A percentile compares a stretch with the other conserved stretches of the same genome.
Conservation (phyloP, 352 stramenopile genomes). For the Blastocystis sp. region DNA sequence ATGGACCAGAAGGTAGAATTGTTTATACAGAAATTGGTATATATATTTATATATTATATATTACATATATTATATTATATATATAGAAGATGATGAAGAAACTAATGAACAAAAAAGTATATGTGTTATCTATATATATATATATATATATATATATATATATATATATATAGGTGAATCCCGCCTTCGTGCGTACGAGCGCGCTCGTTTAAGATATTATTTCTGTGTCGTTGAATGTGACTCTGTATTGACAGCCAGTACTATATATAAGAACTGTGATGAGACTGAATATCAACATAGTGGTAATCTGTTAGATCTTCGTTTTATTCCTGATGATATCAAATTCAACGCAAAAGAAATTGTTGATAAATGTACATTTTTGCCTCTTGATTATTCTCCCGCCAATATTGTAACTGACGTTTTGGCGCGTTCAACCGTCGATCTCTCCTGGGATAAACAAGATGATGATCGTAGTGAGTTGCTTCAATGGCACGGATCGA, state of each 20-base stretch:
- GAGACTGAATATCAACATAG: slow-evolving; percentile 14
- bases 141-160: neutral
- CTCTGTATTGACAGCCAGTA: slow-evolving; percentile 14
- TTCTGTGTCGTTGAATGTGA: slow-evolving; percentile 33
- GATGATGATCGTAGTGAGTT: slow-evolving; percentile 12
- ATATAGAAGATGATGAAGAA: slow-evolving; percentile 17
- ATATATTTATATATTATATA: no score
- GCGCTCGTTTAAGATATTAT: slow-evolving; percentile 20
- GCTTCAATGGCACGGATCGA: slow-evolving; percentile 1
- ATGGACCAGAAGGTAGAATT: slow-evolving; percentile 25
- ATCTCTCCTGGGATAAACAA: slow-evolving; percentile 20
- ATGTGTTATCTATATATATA: slow-evolving; percentile 3
- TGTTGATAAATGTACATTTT: slow-evolving; percentile 15
- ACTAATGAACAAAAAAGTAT: slow-evolving; percentile 11
- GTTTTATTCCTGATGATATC: slow-evolving; percentile 35
- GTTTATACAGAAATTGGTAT: neutral
- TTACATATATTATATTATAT: neutral
- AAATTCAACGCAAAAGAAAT: slow-evolving; percentile 1
- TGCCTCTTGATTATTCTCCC: slow-evolving; percentile 21
- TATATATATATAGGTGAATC: neutral
- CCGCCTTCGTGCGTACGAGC: slow-evolving; percentile 20
- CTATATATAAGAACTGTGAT: slow-evolving; percentile 18
- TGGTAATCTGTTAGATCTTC: slow-evolving; percentile 17
- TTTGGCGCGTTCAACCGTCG: slow-evolving; percentile 11
- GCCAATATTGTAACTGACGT: slow-evolving; percentile 8